These are phyloP conservation scores for Mycena galopus DNA, from an alignment of 768 basidiomycete species.

Conservation along the genomic window DNA sequence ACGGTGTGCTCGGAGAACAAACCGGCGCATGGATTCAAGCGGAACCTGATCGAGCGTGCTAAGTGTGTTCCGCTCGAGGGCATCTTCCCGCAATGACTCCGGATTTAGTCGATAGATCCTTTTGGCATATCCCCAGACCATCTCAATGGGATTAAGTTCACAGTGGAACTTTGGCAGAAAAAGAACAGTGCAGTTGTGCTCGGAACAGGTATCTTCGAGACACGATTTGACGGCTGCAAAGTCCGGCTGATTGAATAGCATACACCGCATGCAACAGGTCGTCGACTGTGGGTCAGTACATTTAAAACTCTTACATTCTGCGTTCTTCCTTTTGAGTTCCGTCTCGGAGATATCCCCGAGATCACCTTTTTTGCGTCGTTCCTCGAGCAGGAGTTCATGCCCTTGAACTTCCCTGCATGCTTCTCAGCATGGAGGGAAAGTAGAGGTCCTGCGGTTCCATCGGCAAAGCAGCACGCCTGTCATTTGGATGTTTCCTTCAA, in stretches of 20 bases:
- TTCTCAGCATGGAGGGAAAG: too few species aligned
- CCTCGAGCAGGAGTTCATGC: too few species aligned
- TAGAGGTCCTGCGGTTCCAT: constrained; percentile 16
- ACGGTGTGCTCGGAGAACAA: constrained; percentile 12
- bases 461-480: constrained; percentile 29
- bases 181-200: constrained; percentile 34
- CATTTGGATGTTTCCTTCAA: constrained; percentile 33
- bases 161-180: too few species aligned
- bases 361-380: too few species aligned
- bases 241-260: constrained; percentile 43
- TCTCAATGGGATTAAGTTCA: constrained; percentile 33
- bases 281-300: too few species aligned
- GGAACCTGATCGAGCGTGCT: constrained; percentile 18
- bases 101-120: constrained; percentile 12
- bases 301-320: too few species aligned
- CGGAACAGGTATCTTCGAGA: constrained; percentile 37
- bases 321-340: too few species aligned
- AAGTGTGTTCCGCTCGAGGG: too few species aligned
- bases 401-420: too few species aligned
- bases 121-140: constrained; percentile 43
- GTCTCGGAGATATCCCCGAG: too few species aligned
- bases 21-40: constrained; percentile 18
- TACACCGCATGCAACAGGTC: constrained; percentile 43
- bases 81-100: constrained; percentile 34
- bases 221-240: constrained; percentile 39